Conservation (phyloP, 148 eudicot species). For the Rhododendron molle region DNA sequence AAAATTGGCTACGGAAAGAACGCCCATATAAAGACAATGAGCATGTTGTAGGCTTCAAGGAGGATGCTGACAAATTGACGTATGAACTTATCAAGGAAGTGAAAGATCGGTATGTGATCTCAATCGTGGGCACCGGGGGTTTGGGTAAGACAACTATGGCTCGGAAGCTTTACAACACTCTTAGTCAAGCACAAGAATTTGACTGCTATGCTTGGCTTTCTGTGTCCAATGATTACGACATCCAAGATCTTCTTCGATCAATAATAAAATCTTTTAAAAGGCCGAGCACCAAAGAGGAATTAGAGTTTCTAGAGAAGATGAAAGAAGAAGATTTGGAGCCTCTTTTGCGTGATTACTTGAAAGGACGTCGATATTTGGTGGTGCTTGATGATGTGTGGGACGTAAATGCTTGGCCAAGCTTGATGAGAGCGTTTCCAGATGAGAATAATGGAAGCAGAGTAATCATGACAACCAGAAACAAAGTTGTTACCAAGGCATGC, state of each 20-base stretch:
- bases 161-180: not conserved
- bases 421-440: conserved; percentile 8
- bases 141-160: not conserved
- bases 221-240: not conserved
- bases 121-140: not conserved
- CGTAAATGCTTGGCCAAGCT: not conserved
- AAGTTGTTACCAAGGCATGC: not conserved
- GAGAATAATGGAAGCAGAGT: conserved; percentile 1
- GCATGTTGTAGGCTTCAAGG: no score
- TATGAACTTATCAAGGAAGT: not conserved
- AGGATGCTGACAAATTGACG: not conserved
- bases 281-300: not conserved
- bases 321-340: not conserved
- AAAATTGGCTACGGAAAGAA: not conserved
- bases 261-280: not conserved
- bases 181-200: not conserved
- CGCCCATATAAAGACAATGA: not conserved
- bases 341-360: not conserved
- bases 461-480: not conserved
- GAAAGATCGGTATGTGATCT: not conserved
- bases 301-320: conserved; percentile 2
- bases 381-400: conserved; percentile 19
- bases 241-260: not conserved
- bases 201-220: not conserved
- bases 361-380: not conserved